Evolutionary conservation across 495 filamentous ascomycete species (phyloP), one percentile per base, ranked within the genome.

Genomic region (Extremus antarcticus): DNA sequence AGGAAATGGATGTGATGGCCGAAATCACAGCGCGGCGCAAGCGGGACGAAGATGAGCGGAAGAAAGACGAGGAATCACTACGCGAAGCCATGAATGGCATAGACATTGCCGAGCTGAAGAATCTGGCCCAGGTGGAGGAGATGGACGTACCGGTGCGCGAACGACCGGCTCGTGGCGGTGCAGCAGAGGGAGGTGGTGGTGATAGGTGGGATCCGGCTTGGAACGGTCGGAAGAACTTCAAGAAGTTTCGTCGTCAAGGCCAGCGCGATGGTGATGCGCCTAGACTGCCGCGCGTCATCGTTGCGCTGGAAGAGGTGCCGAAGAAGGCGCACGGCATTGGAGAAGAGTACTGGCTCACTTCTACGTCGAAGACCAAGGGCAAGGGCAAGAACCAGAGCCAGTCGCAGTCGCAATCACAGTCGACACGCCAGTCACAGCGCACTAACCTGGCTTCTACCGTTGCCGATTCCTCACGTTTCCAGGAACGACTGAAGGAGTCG

Each of bases 181-280:
- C 35, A n/a, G 51, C 68, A 25, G 62, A 60, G 19, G 68, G 73
- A n/a, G 13, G 13, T 35, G 13, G 7, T 13, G 39, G 51, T 23
- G 77, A 78, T 10, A 78, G 89, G 21, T 96, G 94, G 92, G 82
- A 96, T 62, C 83, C 88, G 1, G 74, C 76, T 35, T 98, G 94
- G 94, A 95, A 96, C 64, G 92, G 94, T 0, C 79, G 91, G 4
- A 94, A 89, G 70, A 97, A 98, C 61, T 98, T 96, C 74, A 98
- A 98, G 69, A 84, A 79, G 59, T 98, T 98, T 60, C 78, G 81
- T 2, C 78, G 81, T 53, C 78, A 79, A 46, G 81, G 78, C 1
- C 80, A 76, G 35, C 74, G 74, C 0, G 70, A 75, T 4, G 60
- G 55, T 19, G 66, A 61, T 54, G 63, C 62, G 65, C 59, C 77